A percentile compares a stretch with the other conserved stretches of the same genome.
phyloP scores from a whole-genome alignment of 2,329 filamentous ascomycete genomes.

The Phialophora tarda region DNA sequence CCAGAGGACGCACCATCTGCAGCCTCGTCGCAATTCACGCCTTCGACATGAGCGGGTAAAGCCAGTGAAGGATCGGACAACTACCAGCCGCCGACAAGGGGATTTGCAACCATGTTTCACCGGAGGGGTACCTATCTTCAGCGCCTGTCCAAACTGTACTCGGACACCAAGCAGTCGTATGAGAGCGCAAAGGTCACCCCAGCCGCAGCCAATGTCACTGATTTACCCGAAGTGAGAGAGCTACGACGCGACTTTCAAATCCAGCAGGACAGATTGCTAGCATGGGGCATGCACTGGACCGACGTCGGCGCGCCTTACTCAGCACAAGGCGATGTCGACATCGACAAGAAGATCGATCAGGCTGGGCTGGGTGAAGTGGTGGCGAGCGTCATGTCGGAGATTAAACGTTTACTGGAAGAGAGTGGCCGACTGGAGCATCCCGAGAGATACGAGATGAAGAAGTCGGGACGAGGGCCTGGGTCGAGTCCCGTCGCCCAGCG shows the following conservation, averaged over 20 bases:
- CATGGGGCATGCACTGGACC: constrained; percentile 71
- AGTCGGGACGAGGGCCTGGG: constrained; percentile 42
- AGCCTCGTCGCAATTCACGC: neutral
- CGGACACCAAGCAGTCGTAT: constrained; percentile 67
- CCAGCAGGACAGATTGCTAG: constrained; percentile 67
- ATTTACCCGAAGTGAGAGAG: constrained; percentile 60
- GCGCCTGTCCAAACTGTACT: constrained; percentile 64
- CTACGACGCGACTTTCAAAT: constrained; percentile 66
- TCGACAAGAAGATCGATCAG: constrained; percentile 66
- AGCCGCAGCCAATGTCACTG: constrained; percentile 48
- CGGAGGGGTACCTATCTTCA: constrained; percentile 32
- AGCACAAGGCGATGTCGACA: constrained; percentile 50
- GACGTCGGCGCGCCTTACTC: constrained; percentile 52
- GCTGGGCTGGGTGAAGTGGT: constrained; percentile 69
- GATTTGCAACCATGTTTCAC: constrained; percentile 32
- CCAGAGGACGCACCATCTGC: neutral
- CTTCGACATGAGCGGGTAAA: constrained; percentile 12
- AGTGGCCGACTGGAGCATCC: constrained; percentile 62
- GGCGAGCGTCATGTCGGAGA: constrained; percentile 67
- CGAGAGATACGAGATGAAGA: constrained; percentile 41
- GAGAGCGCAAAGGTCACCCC: constrained; percentile 59
- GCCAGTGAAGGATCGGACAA: neutral
- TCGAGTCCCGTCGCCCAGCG: constrained; percentile 30
- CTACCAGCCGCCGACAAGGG: neutral
- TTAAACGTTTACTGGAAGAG: constrained; percentile 67